A percentile compares a stretch with the other conserved stretches of the same genome.
Conservation (phyloP, 1,284 basidiomycete species). For the Apiotrichum veenhuisii region DNA sequence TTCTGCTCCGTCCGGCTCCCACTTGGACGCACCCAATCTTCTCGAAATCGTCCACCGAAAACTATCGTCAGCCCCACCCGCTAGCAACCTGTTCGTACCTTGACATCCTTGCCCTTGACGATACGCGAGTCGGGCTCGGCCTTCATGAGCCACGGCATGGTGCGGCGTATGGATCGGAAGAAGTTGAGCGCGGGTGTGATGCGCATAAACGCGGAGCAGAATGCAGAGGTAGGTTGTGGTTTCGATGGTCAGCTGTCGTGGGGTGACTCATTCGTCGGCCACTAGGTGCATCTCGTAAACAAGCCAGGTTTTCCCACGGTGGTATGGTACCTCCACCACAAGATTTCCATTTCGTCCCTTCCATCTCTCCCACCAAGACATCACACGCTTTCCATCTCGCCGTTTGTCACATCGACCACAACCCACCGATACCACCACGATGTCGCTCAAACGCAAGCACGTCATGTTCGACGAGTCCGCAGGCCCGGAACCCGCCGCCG, state of each 20-base stretch:
- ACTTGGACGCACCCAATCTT: conserved; percentile 54
- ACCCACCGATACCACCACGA: not conserved
- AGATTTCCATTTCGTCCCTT: conserved; percentile 14
- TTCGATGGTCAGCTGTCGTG: no score
- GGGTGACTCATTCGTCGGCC: no score
- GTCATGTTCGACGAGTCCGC: conserved; percentile 21
- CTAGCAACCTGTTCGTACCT: conserved; percentile 55
- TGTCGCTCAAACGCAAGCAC: conserved; percentile 30
- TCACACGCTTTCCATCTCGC: not conserved
- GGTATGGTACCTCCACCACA: conserved; percentile 7
- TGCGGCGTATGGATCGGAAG: not conserved
- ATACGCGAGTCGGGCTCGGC: conserved; percentile 83
- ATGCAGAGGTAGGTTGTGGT: no score
- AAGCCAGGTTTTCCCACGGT: conserved; percentile 23
- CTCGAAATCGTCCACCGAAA: conserved; percentile 87
- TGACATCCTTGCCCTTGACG: conserved; percentile 85
- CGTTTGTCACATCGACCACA: not conserved
- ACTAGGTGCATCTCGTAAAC: no score
- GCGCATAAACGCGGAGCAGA: not conserved
- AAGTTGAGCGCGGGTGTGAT: not conserved
- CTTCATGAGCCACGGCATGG: conserved; percentile 73
- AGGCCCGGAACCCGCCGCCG: conserved; percentile 1
- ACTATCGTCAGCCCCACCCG: conserved; percentile 54
- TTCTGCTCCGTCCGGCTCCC: no score
- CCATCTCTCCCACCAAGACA: not conserved